phyloP scores from a whole-genome alignment of 2,329 filamentous ascomycete species.

The Cladosporium sp. region DNA sequence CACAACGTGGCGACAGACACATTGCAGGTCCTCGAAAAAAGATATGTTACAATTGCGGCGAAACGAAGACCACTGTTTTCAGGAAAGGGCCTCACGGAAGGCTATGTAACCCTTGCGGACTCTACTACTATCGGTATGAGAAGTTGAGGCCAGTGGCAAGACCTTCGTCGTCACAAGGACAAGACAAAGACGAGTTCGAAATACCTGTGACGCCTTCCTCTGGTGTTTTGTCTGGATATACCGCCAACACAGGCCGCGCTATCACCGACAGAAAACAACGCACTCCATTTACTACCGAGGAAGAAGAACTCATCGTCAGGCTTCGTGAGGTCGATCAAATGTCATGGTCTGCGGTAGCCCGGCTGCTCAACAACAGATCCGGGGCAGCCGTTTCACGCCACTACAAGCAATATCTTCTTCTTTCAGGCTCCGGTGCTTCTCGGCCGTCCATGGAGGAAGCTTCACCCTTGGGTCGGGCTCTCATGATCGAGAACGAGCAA shows the following conservation, averaged over 20 bases:
- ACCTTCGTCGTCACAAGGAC: not conserved
- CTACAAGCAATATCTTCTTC: conserved; percentile 16
- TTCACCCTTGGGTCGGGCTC: not conserved
- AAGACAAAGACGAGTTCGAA: not conserved
- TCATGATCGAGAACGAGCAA: conserved; percentile 1
- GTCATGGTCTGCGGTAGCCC: conserved; percentile 33
- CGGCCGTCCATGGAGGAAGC: not conserved
- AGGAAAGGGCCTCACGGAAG: conserved; percentile 26
- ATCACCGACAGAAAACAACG: not conserved
- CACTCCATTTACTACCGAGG: conserved; percentile 19
- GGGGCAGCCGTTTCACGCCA: conserved; percentile 20
- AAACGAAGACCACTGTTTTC: conserved; percentile 22
- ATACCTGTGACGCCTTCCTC: conserved; percentile 2
- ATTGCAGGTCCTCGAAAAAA: conserved; percentile 13
- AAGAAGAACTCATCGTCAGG: conserved; percentile 34
- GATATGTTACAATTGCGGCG: conserved; percentile 26
- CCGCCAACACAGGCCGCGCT: conserved; percentile 19
- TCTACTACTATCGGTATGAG: conserved; percentile 28
- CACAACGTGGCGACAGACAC: not conserved
- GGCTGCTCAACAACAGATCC: conserved; percentile 29
- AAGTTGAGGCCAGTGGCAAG: conserved; percentile 25
- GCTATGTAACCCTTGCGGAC: conserved; percentile 29
- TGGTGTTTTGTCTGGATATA: conserved; percentile 4
- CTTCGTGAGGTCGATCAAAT: conserved; percentile 37
- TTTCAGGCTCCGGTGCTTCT: conserved; percentile 1